Base-by-base conservation (phyloP, 176 grass and related monocot species). In the Pontederia crassipes region DNA sequence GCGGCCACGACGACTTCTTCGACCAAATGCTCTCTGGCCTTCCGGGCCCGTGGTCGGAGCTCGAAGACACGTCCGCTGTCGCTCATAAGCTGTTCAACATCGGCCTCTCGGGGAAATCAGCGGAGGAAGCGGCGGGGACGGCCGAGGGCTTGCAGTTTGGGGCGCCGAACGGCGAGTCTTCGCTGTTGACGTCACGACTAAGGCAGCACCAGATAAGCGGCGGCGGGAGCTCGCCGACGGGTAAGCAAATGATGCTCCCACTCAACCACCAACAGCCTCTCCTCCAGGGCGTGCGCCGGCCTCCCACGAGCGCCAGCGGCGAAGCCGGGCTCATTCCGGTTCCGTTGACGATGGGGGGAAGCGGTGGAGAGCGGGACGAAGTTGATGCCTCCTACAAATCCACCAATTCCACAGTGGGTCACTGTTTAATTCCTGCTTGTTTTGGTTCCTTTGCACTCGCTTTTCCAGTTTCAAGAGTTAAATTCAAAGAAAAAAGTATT, bases 1-100 rank as follows among this genome's bases (percentile, higher is more conserved):
- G 52, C 9, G 12, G 70, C 58, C 83, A 84, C 49, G 87, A 91
- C 32, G 93, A 97, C 69, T 97, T 97, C 81, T 79, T 97, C 10
- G 79, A 97, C 76, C 84, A 97, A 76, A 85, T 97, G 84, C 74
- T 97, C 46, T 88, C 84, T 57, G 72, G 70, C 65, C 76, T 91
- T 18, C 87, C 87, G 49, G 54, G 74, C 7, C 61, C 78, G 27
- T 91, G 91, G 91, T 49, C 78, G n/a, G 86, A 96, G 52, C 78
- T 87, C 57, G 75, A 61, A 67, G 71, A 67, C 49, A 45, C 20
- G 24, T 3, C 70, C 52, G 74, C 16, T 1, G 75, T 60, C 3
- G 78, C 74, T 49, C 49, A 67, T 15, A 49, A 45, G 46, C 45
- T 64, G 13, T 49, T 67, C 50, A 14, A 9, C 12, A 24, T 13